phyloP scores from a whole-genome alignment of 2,329 filamentous ascomycete genomes.

The Fusarium penzigii region DNA sequence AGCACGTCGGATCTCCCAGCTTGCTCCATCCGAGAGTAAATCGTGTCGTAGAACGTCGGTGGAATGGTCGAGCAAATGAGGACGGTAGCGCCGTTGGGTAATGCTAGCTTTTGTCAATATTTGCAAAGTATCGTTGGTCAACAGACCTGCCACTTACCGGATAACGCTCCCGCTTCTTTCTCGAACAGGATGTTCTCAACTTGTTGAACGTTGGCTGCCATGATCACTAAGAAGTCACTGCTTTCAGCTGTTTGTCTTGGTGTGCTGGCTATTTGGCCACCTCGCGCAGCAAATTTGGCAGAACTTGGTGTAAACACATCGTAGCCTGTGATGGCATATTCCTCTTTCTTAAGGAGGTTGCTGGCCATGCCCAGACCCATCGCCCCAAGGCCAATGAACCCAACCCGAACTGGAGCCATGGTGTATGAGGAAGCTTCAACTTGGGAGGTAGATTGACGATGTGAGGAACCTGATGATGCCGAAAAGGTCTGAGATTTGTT shows the following conservation, averaged over 20 bases:
- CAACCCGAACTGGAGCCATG: constrained; percentile 1
- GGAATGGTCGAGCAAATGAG: constrained; percentile 6
- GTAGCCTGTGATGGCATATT: constrained; percentile 6
- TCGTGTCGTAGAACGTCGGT: constrained; percentile 1
- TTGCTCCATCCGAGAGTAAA: neutral
- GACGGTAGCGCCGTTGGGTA: constrained; percentile 2
- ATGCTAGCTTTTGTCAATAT: neutral
- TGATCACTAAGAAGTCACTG: constrained; percentile 5
- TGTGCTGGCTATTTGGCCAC: neutral
- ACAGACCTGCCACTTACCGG: neutral
- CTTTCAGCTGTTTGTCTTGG: neutral
- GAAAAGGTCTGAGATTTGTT: too few species aligned
- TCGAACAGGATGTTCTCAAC: constrained; percentile 3
- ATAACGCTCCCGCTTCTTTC: neutral
- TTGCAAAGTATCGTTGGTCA: neutral
- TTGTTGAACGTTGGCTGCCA: constrained; percentile 3
- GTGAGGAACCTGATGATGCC: too few species aligned
- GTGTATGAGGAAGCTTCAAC: neutral
- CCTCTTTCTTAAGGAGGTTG: neutral
- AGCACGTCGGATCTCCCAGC: constrained; percentile 2
- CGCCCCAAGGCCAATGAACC: constrained; percentile 11
- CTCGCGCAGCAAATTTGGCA: constrained; percentile 1
- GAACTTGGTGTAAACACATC: neutral
- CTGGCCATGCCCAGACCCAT: constrained; percentile 9
- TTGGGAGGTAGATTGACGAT: neutral